Evolutionary conservation across 164 flowering plant genomes (phyloP).

Genomic region (Macadamia integrifolia): DNA sequence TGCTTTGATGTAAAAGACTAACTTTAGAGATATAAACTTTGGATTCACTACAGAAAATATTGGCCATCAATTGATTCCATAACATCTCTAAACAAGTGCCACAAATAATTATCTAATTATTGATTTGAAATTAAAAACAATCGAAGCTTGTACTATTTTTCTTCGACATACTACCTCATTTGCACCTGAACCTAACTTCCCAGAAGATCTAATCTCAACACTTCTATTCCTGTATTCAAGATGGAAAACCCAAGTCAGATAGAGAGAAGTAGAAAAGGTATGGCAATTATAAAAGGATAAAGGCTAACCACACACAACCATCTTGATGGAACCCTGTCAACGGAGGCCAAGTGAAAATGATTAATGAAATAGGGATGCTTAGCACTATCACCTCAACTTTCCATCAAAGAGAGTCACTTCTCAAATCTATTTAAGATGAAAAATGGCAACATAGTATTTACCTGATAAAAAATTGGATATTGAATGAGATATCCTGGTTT

Average conservation of each 20-base stretch:
- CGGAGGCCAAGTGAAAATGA: not conserved
- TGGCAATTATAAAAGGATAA: not conserved
- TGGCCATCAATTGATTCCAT: not conserved
- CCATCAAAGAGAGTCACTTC: not conserved
- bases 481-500: not conserved
- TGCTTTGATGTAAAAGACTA: too few species aligned
- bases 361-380: not conserved
- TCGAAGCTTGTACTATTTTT: not conserved
- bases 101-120: too few species aligned
- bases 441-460: not conserved
- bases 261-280: not conserved
- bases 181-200: constrained; percentile 66
- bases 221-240: constrained; percentile 54
- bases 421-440: not conserved
- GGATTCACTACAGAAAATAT: not conserved
- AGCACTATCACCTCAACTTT: not conserved
- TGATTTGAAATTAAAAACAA: not conserved
- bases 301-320: not conserved
- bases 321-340: constrained; percentile 4
- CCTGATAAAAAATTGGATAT: not conserved
- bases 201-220: constrained; percentile 56
- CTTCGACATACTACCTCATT: constrained; percentile 58
- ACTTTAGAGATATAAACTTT: not conserved
- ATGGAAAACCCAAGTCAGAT: not conserved
- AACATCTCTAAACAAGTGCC: not conserved